Percentiles rank a stretch among this genome's conserved stretches.
phyloP scores from a whole-genome alignment of 2,329 filamentous ascomycete genomes.

The Ophiosphaerella herpotricha region DNA sequence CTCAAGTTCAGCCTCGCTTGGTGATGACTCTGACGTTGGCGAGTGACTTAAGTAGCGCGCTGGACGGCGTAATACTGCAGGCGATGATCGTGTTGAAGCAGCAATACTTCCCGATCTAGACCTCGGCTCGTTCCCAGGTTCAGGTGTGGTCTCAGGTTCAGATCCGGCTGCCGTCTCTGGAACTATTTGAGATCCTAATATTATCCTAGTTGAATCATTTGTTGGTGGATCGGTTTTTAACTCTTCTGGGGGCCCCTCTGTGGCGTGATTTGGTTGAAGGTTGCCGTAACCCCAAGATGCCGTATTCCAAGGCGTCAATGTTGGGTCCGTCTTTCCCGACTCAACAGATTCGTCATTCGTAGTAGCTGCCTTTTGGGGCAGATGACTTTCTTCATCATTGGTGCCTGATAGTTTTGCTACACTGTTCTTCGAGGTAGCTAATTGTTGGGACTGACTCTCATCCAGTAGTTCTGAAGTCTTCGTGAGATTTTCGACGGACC shows the following conservation, averaged over 20 bases:
- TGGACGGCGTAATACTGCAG: slow-evolving; percentile 20
- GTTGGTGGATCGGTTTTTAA: neutral
- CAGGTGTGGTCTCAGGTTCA: slow-evolving; percentile 4
- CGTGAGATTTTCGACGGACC: no score
- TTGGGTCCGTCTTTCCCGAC: no score
- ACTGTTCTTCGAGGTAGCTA: no score
- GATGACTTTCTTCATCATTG: no score
- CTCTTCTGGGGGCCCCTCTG: neutral
- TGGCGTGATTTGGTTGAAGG: neutral
- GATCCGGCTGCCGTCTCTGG: neutral
- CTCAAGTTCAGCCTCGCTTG: slow-evolving; percentile 20
- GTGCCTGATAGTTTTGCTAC: no score
- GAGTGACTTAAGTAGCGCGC: slow-evolving; percentile 30
- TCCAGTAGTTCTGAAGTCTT: no score
- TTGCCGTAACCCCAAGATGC: no score
- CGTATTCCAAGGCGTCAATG: no score
- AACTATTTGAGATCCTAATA: neutral
- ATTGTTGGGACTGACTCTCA: no score
- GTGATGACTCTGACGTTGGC: slow-evolving; percentile 23
- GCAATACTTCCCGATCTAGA: slow-evolving; percentile 18
- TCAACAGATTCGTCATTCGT: no score
- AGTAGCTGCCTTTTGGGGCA: no score
- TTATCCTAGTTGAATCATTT: neutral
- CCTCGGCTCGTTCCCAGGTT: slow-evolving; percentile 7
- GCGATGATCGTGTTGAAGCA: slow-evolving; percentile 25